phyloP scores from a whole-genome alignment of 129 eudicot genomes.

The Heracleum sosnowskyi region DNA sequence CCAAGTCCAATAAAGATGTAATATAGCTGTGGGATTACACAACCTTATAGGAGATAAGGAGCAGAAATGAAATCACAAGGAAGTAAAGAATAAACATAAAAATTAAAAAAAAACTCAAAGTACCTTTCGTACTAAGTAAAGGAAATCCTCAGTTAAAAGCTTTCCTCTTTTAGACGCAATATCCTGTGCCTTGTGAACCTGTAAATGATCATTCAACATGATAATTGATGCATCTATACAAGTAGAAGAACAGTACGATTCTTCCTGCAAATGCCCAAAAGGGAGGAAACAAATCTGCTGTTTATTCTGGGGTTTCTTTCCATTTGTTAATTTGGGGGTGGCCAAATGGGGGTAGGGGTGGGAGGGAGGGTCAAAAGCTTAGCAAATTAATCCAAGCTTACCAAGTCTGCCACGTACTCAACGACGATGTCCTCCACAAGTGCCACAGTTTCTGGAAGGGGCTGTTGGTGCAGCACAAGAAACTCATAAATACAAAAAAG shows the following conservation, averaged over 20 bases:
- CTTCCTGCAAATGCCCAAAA: not conserved
- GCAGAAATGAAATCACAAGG: not conserved
- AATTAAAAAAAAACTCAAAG: not conserved
- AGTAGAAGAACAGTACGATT: not conserved
- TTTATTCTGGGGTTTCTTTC: not conserved
- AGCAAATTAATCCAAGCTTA: slow-evolving; percentile 14
- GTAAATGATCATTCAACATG: not conserved
- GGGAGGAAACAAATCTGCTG: not conserved
- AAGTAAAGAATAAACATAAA: not conserved
- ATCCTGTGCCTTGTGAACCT: slow-evolving; percentile 99
- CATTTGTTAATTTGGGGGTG: not conserved
- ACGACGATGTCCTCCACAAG: slow-evolving; percentile 96
- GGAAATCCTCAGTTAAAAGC: slow-evolving; percentile 87
- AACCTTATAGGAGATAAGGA: not conserved
- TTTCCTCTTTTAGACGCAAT: slow-evolving; percentile 88
- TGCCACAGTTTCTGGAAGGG: slow-evolving; percentile 91
- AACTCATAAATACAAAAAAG: not conserved
- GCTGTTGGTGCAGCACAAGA: slow-evolving; percentile 35
- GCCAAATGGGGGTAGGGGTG: not conserved
- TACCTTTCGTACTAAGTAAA: slow-evolving; percentile 88
- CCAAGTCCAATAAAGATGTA: not conserved
- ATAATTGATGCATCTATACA: not conserved
- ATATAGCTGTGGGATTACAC: not conserved
- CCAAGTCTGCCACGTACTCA: slow-evolving; percentile 95
- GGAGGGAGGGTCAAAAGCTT: not conserved